Base-by-base conservation (phyloP, 345 rosid genomes). In the Eucalyptus erythrocorys region DNA sequence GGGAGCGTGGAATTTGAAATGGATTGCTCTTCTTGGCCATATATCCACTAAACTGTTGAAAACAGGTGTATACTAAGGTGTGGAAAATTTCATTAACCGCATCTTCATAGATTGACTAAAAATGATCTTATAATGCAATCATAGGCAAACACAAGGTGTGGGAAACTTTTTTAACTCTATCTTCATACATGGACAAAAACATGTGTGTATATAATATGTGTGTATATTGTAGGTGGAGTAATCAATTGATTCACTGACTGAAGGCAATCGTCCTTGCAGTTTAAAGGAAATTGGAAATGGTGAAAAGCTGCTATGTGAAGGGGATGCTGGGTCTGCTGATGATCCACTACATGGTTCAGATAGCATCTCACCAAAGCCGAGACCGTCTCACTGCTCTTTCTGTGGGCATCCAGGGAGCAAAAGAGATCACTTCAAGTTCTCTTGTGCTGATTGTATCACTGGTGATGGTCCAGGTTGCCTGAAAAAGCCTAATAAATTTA, bases 391-490 rank as follows among this genome's bases (percentile, higher is more conserved):
- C 91, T 97, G 99, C 87, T 95, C 98, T 82, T 92, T 94, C 85
- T 96, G 99, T 92, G 99, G 99, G 88, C 99, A 98, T 92, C 97
- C 96, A 6, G 97, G 98, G 43, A 94, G 90, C 91, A 96, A 95
- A 91, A 94, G 88, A 91, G 91, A 87, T 48, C 99, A 98, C 91
- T 88, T 91, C 50, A 94, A 92, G 92, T 89, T 92, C 79, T 94
- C 94, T 87, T 98, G 99, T 88, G 92, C 93, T 90, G 89, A 90
- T 87, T 98, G 99, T 87, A 86, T 79, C 48, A 90, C 88, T 53
- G 87, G 66, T 89, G 85, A 88, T 51, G 90, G 87, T 49, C 89
- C 91, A 51, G 95, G 96, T 49, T 98, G 99, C 94, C 51, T 85
- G 42, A 91, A 91, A 90, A 98, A 94, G 91, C 90, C 94, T 21